Base-by-base conservation (phyloP, 2,329 filamentous ascomycete genomes). In the Daldinia eschscholtzii region DNA sequence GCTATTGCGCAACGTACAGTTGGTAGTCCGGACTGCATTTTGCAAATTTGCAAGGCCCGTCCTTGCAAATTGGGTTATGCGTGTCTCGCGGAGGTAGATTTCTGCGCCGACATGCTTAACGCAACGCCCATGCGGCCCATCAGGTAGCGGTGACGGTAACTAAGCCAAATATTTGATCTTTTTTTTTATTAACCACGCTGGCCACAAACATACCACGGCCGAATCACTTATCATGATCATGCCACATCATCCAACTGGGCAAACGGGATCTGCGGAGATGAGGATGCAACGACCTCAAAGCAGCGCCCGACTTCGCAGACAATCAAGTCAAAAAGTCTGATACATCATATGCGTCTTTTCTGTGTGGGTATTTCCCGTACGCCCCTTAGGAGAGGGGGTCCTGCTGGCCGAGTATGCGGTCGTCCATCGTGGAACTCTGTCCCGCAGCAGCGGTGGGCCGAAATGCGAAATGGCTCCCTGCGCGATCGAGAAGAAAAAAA, bases 231-330 rank as follows among this genome's bases (percentile, higher is more conserved):
- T 59, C 46, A 57, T 46, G 20, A 61, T 66, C 68, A 69, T 61
- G 65, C 68, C 68, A 70, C 65, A 71, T 71, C 65, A 69, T 63
- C 57, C 64, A 64, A 71, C 65, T n/a, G 28, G 59, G 56, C 57
- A 64, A 61, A 65, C 44, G 62, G 39, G n/a, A 30, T 33, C 46
- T 60, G 65, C 59, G 23, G 30, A 30, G 20, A 69, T 62, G 57
- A 59, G 62, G 20, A 69, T 62, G 60, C 59, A 64, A 55, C 66
- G 65, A 64, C 53, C 61, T 60, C 57, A 62, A 66, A 66, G 60
- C 35, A 44, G 64, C 53, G 10, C 28, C 62, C 65, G 46, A 53
- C 50, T 13, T 57, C 60, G 61, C 62, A 61, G 56, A 13, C 35
- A 33, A 37, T 35, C 37, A 37, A 35, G 33, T 64, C 35, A 33